Evolutionary conservation across 768 basidiomycete genomes (phyloP).

Genomic region (Butyriboletus loyo): DNA sequence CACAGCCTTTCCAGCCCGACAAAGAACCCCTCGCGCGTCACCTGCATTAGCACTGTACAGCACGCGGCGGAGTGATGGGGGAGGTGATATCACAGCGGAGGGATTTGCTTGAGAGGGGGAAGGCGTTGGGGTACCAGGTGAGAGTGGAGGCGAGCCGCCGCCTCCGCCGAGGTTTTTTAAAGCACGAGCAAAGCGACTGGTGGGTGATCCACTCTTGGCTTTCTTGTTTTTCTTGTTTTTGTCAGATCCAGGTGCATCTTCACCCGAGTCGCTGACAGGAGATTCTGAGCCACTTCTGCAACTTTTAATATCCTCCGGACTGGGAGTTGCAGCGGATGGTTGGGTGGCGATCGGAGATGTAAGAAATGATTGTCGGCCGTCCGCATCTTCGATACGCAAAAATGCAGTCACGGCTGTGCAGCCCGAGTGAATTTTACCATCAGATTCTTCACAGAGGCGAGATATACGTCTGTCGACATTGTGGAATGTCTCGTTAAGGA

Average conservation of each 20-base stretch:
- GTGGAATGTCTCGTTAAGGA: slow-evolving; percentile 93
- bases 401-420: slow-evolving; percentile 97
- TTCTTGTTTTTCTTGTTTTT: slow-evolving; percentile 44
- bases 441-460: slow-evolving; percentile 78
- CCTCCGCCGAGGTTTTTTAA: slow-evolving; percentile 48
- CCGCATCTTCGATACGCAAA: slow-evolving; percentile 82
- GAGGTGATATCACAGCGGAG: slow-evolving; percentile 40
- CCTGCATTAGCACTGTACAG: slow-evolving; percentile 96
- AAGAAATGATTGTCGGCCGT: slow-evolving; percentile 71
- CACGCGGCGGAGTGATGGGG: slow-evolving; percentile 59
- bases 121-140: slow-evolving; percentile 4
- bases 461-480: slow-evolving; percentile 84
- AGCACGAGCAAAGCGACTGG: slow-evolving; percentile 53
- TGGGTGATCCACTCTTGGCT: slow-evolving; percentile 37
- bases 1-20: slow-evolving; percentile 85
- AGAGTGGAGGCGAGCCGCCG: slow-evolving; percentile 19
- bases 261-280: slow-evolving; percentile 44
- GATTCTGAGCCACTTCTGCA: slow-evolving; percentile 39
- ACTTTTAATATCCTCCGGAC: slow-evolving; percentile 30
- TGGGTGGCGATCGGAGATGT: slow-evolving; percentile 25
- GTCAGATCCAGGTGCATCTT: slow-evolving; percentile 29
- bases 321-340: slow-evolving; percentile 33
- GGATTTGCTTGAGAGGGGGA: slow-evolving; percentile 28
- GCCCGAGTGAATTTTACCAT: slow-evolving; percentile 92
- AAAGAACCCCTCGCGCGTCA: slow-evolving; percentile 92